Percentiles rank a stretch among this genome's conserved stretches.
Evolutionary conservation across 2,329 filamentous ascomycete genomes (phyloP).

Genomic region (Zasmidium cellare): DNA sequence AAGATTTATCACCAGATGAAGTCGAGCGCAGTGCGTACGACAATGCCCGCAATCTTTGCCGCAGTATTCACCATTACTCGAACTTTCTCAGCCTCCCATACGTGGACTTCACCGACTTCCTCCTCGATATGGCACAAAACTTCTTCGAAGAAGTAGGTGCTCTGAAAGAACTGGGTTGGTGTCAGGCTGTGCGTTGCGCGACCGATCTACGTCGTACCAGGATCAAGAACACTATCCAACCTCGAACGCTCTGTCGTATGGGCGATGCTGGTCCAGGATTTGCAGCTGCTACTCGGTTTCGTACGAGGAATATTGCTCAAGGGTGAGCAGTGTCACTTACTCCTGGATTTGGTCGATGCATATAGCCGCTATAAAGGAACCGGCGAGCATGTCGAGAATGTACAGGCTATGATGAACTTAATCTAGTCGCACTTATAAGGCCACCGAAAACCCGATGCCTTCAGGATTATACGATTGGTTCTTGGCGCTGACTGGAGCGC

Average conservation of each 20-base stretch:
- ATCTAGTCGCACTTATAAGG: no score
- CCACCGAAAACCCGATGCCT: no score
- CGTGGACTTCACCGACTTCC: conserved; percentile 9
- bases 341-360: no score
- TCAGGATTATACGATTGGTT: no score
- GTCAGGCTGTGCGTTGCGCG: conserved; percentile 6
- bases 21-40: conserved; percentile 34
- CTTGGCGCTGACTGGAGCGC: no score
- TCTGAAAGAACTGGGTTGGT: conserved; percentile 13
- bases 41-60: conserved; percentile 8
- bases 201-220: conserved; percentile 2
- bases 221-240: conserved; percentile 9
- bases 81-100: conserved; percentile 6
- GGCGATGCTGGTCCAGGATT: conserved; percentile 12
- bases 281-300: not conserved
- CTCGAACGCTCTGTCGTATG: conserved; percentile 15
- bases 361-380: no score
- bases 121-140: conserved; percentile 12
- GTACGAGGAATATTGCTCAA: not conserved
- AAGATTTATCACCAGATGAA: not conserved
- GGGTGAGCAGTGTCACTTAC: not conserved
- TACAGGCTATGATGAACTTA: no score
- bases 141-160: conserved; percentile 15
- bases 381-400: no score
- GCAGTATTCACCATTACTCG: conserved; percentile 10